phyloP scores from a whole-genome alignment of 2,329 filamentous ascomycete genomes.

The Neofusicoccum parvum region DNA sequence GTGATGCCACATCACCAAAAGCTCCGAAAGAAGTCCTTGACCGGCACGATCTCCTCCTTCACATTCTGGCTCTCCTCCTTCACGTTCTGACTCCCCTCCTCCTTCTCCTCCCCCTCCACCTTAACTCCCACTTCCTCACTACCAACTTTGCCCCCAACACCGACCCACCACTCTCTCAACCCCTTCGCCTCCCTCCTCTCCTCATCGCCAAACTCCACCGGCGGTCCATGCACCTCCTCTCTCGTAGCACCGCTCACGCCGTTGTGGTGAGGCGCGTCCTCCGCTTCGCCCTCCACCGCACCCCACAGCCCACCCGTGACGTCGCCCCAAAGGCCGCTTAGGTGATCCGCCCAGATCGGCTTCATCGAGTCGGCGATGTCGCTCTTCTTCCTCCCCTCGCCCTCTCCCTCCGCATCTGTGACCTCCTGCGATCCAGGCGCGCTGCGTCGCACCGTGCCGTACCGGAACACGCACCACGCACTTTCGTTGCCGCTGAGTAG shows the following conservation, averaged over 20 bases:
- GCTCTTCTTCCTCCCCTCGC: neutral
- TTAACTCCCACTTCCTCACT: neutral
- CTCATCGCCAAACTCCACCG: constrained; percentile 48
- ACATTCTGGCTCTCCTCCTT: neutral
- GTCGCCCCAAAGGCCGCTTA: constrained; percentile 22
- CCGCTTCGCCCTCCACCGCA: neutral
- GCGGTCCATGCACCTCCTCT: constrained; percentile 50
- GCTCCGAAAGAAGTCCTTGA: neutral
- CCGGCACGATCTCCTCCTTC: neutral
- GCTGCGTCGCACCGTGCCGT: constrained; percentile 20
- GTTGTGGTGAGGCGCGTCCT: neutral
- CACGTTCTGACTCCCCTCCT: neutral
- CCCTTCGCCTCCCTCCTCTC: constrained; percentile 46
- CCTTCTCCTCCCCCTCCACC: neutral
- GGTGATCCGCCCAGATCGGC: constrained; percentile 33
- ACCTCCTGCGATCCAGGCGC: neutral
- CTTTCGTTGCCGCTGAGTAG: constrained; percentile 47
- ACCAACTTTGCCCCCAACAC: neutral
- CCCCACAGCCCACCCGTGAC: no score
- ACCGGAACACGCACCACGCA: constrained; percentile 53
- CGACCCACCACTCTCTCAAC: constrained; percentile 45
- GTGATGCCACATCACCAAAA: no score
- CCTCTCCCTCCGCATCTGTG: neutral
- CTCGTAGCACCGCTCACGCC: constrained; percentile 25
- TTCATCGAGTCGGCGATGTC: constrained; percentile 20